phyloP scores from a whole-genome alignment of 2,329 filamentous ascomycete genomes.

The Sphaerulina vaccinii region DNA sequence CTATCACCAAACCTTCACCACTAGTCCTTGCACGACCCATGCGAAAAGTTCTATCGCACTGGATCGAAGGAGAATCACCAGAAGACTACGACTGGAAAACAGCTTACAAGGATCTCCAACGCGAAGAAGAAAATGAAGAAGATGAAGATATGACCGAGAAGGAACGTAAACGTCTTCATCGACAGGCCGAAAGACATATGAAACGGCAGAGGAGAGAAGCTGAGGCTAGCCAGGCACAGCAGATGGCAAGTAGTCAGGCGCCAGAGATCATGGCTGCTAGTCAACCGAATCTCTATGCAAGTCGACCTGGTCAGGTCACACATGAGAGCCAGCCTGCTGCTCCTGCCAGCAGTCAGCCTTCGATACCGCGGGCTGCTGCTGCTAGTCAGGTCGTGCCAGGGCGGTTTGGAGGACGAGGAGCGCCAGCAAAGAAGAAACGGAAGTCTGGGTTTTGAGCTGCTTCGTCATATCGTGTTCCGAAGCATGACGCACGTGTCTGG shows the following conservation, averaged over 20 bases:
- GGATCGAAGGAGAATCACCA: slow-evolving; percentile 42
- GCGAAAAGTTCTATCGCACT: slow-evolving; percentile 43
- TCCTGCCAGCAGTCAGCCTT: slow-evolving; percentile 27
- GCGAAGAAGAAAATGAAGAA: slow-evolving; percentile 29
- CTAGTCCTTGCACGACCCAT: slow-evolving; percentile 36
- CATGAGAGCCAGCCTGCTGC: slow-evolving; percentile 17
- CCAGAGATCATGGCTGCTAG: slow-evolving; percentile 34
- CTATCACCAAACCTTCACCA: slow-evolving; percentile 32
- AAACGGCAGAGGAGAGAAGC: slow-evolving; percentile 44
- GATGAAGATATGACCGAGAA: slow-evolving; percentile 40
- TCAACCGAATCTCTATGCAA: slow-evolving; percentile 22
- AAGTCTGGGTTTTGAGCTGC: slow-evolving; percentile 38
- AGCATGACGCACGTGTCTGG: slow-evolving; percentile 2
- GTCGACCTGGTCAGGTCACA: no score
- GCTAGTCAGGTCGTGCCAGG: slow-evolving; percentile 38
- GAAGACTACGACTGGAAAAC: slow-evolving; percentile 43
- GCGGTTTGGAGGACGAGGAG: slow-evolving; percentile 34
- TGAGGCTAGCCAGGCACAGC: slow-evolving; percentile 27
- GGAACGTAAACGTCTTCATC: slow-evolving; percentile 39
- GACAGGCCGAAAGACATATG: slow-evolving; percentile 42
- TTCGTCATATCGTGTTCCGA: neutral
- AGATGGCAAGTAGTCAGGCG: slow-evolving; percentile 34
- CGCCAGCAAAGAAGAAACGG: slow-evolving; percentile 44
- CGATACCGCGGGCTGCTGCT: slow-evolving; percentile 11
- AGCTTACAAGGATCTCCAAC: slow-evolving; percentile 31